These are phyloP conservation scores for Raffaelea arxii DNA, from an alignment of 2,329 filamentous ascomycete species.

Conservation along the genomic window DNA sequence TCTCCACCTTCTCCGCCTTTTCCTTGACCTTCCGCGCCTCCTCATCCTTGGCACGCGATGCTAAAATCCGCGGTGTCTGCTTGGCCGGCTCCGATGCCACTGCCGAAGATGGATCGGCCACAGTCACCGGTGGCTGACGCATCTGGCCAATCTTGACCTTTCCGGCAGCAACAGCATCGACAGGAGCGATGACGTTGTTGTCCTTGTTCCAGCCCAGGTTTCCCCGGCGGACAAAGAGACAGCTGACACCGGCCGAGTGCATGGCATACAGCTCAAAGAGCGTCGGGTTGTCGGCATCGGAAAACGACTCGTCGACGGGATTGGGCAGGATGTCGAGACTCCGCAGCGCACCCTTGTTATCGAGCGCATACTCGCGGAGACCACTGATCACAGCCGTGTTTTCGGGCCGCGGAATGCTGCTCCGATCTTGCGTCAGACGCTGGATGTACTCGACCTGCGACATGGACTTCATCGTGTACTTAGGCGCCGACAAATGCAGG, in stretches of 20 bases:
- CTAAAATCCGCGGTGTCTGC: slow-evolving; percentile 21
- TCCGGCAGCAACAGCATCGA: slow-evolving; percentile 67
- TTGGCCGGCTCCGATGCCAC: slow-evolving; percentile 6
- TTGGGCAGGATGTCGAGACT: slow-evolving; percentile 81
- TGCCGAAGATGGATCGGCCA: too few relatives aligned
- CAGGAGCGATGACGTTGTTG: slow-evolving; percentile 72
- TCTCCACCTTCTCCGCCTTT: background rate
- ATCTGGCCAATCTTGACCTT: slow-evolving; percentile 65
- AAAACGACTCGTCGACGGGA: slow-evolving; percentile 52
- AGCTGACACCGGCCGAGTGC: slow-evolving; percentile 96
- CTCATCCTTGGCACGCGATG: slow-evolving; percentile 21
- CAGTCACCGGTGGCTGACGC: too few relatives aligned
- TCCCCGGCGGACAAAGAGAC: slow-evolving; percentile 72
- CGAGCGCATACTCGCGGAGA: slow-evolving; percentile 88
- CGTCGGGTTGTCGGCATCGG: slow-evolving; percentile 57
- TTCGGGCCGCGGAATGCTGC: slow-evolving; percentile 71
- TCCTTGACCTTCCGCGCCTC: slow-evolving; percentile 21
- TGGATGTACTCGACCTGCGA: slow-evolving; percentile 84
- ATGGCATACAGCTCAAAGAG: slow-evolving; percentile 94
- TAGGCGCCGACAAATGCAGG: slow-evolving; percentile 86
- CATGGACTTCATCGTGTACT: slow-evolving; percentile 74
- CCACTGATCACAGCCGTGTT: slow-evolving; percentile 96
- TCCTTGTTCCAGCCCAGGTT: slow-evolving; percentile 89
- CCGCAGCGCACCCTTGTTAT: slow-evolving; percentile 73
- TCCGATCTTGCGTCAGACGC: slow-evolving; percentile 62